Percentiles rank a stretch among this genome's conserved stretches.
These are phyloP conservation scores for Aspergillus costaricaensis DNA, from an alignment of 2,329 filamentous ascomycete genomes.

Conservation along the genomic window DNA sequence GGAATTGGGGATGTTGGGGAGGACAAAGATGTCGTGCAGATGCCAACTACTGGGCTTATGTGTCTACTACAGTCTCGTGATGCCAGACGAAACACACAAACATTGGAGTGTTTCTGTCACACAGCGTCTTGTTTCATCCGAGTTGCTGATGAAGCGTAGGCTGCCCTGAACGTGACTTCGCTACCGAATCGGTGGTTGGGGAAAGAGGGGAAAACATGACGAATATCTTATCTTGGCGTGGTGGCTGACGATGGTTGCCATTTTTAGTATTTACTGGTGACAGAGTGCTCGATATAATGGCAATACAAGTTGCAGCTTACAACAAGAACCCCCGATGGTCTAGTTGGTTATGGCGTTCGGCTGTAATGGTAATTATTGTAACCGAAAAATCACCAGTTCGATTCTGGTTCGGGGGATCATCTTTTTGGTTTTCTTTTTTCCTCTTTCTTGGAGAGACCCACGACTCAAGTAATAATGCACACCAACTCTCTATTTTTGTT, in stretches of 20 bases:
- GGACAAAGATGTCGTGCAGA: not conserved
- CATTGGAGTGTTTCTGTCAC: not conserved
- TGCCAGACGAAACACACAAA: not conserved
- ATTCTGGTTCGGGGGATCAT: too few relatives aligned
- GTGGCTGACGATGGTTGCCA: not conserved
- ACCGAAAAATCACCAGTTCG: too few relatives aligned
- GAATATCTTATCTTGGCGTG: conserved; percentile 1
- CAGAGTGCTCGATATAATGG: too few relatives aligned
- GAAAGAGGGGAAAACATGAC: not conserved
- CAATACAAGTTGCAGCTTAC: too few relatives aligned
- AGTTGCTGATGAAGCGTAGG: too few relatives aligned
- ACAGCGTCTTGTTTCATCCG: not conserved
- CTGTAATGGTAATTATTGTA: too few relatives aligned
- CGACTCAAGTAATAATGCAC: too few relatives aligned
- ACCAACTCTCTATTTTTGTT: too few relatives aligned
- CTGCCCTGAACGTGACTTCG: not conserved
- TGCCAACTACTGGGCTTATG: not conserved
- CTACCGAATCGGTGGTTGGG: not conserved
- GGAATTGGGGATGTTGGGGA: not conserved
- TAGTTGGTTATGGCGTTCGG: too few relatives aligned
- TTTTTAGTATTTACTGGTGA: not conserved
- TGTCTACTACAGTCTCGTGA: not conserved
- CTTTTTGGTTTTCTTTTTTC: too few relatives aligned
- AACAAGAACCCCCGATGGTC: too few relatives aligned
- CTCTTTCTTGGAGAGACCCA: too few relatives aligned